These are phyloP conservation scores for Calonectria honghensis DNA, from an alignment of 2,329 filamentous ascomycete species.

Conservation along the genomic window DNA sequence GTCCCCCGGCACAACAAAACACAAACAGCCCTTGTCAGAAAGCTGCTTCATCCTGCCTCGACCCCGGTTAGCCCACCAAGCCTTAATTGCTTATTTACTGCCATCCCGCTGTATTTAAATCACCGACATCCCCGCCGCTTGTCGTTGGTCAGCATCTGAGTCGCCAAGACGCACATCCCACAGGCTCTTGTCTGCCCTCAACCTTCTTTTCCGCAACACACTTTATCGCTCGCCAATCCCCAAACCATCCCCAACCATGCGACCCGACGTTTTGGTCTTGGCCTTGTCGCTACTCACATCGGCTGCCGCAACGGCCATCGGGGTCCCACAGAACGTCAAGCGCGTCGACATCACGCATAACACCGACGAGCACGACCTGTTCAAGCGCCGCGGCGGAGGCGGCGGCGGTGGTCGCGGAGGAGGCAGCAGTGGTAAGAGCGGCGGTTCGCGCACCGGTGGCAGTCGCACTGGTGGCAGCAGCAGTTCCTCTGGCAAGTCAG, in stretches of 20 bases:
- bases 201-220: conserved; percentile 1
- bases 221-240: background rate
- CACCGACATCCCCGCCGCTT: conserved; percentile 7
- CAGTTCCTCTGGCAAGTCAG: conserved; percentile 44
- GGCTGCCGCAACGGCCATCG: conserved; percentile 52
- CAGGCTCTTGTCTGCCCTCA: background rate
- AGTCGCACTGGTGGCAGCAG: background rate
- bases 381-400: conserved; percentile 77
- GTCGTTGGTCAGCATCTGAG: conserved; percentile 17
- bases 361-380: conserved; percentile 67
- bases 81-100: conserved; percentile 22
- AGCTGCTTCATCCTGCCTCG: background rate
- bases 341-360: conserved; percentile 51
- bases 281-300: conserved; percentile 56
- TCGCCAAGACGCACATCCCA: conserved; percentile 13
- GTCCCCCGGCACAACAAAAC: background rate
- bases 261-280: conserved; percentile 56
- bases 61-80: background rate
- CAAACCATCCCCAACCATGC: conserved; percentile 56
- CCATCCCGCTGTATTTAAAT: background rate
- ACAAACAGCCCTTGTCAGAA: conserved; percentile 8
- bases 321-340: conserved; percentile 50
- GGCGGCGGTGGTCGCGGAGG: conserved; percentile 70
- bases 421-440: conserved; percentile 48
- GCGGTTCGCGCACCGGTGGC: conserved; percentile 12